Percentiles rank a stretch among this genome's conserved stretches.
These are phyloP conservation scores for Avicennia marina DNA, from an alignment of 257 asterid genomes.

Conservation along the genomic window DNA sequence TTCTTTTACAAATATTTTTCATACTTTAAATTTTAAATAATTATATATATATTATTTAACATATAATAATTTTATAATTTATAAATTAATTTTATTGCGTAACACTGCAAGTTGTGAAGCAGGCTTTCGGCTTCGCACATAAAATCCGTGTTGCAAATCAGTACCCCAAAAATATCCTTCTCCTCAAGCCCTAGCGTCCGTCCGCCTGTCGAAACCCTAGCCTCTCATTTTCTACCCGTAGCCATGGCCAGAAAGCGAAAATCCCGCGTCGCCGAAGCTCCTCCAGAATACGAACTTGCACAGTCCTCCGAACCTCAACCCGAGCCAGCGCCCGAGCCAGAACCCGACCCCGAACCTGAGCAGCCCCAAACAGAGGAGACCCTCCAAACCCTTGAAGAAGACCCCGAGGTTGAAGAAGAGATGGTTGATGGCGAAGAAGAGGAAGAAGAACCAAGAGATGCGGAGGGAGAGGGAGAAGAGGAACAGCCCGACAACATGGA, in stretches of 20 bases:
- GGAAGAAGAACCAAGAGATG: slow-evolving; percentile 23
- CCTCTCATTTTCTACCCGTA: slow-evolving; percentile 1
- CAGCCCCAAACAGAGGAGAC: not conserved
- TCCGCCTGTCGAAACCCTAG: not conserved
- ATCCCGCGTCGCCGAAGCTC: slow-evolving; percentile 45
- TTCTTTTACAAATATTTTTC: no score
- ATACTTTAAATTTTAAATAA: no score
- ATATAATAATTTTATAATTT: no score
- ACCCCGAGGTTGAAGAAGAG: slow-evolving; percentile 14
- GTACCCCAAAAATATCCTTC: not conserved
- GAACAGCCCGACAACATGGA: not conserved
- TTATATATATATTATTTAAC: no score
- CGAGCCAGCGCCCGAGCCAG: slow-evolving; percentile 17
- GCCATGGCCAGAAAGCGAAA: slow-evolving; percentile 82
- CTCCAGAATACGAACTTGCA: slow-evolving; percentile 17
- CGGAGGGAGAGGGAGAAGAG: slow-evolving; percentile 17
- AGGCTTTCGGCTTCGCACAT: no score
- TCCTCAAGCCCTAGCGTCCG: not conserved
- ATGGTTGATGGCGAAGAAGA: slow-evolving; percentile 22
- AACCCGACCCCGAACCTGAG: no score
- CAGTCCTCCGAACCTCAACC: slow-evolving; percentile 13
- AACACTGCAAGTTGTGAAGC: no score
- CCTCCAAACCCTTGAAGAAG: slow-evolving; percentile 8
- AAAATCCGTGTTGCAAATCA: no score
- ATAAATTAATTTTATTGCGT: no score